Percentiles rank a stretch among this genome's conserved stretches.
These are phyloP conservation scores for Endogone sp. DNA, from an alignment of 192 early-diverging fungal genomes.

Conservation along the genomic window DNA sequence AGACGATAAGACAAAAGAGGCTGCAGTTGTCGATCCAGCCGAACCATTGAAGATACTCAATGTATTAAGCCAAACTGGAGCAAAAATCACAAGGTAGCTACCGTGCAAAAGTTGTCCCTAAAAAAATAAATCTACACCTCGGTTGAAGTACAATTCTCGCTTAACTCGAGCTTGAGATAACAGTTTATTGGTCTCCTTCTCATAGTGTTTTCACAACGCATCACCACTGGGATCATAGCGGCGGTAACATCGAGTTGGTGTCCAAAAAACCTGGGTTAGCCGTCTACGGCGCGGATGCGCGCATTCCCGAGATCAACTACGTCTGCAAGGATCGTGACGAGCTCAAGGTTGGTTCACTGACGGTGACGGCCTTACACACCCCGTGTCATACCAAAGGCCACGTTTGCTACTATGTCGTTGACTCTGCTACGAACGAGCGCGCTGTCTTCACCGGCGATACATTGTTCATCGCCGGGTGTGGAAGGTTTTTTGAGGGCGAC, in stretches of 20 bases:
- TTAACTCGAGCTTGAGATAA: background rate
- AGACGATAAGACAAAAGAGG: slow-evolving; percentile 62
- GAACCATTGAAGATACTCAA: slow-evolving; percentile 68
- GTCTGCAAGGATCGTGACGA: slow-evolving; percentile 64
- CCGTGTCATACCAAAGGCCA: slow-evolving; percentile 86
- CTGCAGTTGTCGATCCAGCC: slow-evolving; percentile 82
- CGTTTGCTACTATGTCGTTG: slow-evolving; percentile 79
- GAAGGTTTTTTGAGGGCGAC: slow-evolving; percentile 54
- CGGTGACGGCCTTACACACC: slow-evolving; percentile 70
- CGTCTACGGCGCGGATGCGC: slow-evolving; percentile 84
- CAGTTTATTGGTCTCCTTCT: slow-evolving; percentile 3
- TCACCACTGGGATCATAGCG: slow-evolving; percentile 89
- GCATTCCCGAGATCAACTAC: slow-evolving; percentile 79
- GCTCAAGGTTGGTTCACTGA: slow-evolving; percentile 72
- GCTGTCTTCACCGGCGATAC: slow-evolving; percentile 42
- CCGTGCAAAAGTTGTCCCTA: background rate
- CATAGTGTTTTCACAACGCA: slow-evolving; percentile 66
- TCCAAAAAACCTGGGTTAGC: slow-evolving; percentile 50
- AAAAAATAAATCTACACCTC: background rate
- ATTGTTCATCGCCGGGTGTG: slow-evolving; percentile 51
- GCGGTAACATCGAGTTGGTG: slow-evolving; percentile 67
- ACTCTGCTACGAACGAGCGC: slow-evolving; percentile 33
- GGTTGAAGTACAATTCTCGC: too few relatives aligned
- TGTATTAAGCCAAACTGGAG: slow-evolving; percentile 45
- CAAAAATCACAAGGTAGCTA: slow-evolving; percentile 43